Base-by-base conservation (phyloP, 2,329 filamentous ascomycete genomes). In the Sporothrix phasma region DNA sequence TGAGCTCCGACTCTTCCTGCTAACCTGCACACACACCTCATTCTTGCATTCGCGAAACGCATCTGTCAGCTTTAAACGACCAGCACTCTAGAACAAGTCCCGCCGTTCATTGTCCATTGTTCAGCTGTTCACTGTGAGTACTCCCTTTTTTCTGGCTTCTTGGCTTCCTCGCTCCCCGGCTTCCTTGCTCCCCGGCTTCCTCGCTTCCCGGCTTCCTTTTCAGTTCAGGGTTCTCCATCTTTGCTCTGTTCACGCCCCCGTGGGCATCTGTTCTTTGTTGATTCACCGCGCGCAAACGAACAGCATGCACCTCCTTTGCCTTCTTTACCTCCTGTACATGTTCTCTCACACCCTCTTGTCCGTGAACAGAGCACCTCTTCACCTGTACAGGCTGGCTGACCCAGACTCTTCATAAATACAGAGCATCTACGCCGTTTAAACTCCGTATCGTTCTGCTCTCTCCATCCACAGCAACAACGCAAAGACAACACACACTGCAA, bases 1-100 rank as follows among this genome's bases (percentile, higher is more conserved):
- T 41, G 63, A 69, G 65, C 69, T 70, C 41, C 29, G 41, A 4
- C 54, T 49, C 62, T 60, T n/a, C 22, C 26, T 56, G 15, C n/a
- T 43, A 43, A 29, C 17, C 39, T 49, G 24, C 41, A 59, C 41
- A n/a, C 41, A n/a, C n/a, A 13, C 15, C 43, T 37, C 26, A 8
- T 29, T 22, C 39, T 17, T n/a, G n/a, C n/a, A n/a, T n/a, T 24
- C 24, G 26, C 56, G n/a, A 59, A n/a, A 45, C 17, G 34, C 10
- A 31, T 29, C 45, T 34, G 39, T 17, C 39, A 29, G 26, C 24
- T 59, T 45, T 59, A 26, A 7, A 7, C 41, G 15, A 13, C 8
- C 34, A 37, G 22, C 46, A 29, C 7, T 61, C 31, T 22, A 49
- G 3, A 39, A 29, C 45, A 41, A 47, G 24, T 22, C 11, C 3